Evolutionary conservation across 73 alveolate genomes (phyloP), one percentile per base, ranked within the genome.

Genomic region (Blepharisma japonicum): DNA sequence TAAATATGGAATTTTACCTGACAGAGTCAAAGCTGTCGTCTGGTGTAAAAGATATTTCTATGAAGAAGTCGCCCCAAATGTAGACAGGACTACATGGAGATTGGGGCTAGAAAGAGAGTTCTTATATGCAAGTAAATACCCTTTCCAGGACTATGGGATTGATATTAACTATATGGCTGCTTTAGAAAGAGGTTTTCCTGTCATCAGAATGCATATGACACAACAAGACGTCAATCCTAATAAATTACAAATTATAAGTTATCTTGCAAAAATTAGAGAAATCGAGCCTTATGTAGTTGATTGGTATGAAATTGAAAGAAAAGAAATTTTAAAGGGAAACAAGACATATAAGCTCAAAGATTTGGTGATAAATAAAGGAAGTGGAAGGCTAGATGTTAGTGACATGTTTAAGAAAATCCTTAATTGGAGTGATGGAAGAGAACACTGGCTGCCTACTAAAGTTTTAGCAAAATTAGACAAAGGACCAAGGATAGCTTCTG

Each of bases 21-120:
- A 81, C 51, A 85, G 97, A 86, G 97, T 83, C 18, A 80, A 77
- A 56, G 97, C 97, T 20, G 68, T 89, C 1, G 49, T 89, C n/a
- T 86, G 82, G 74, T 45, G 71, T 56, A 81, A 80, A 83, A 56
- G 82, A 53, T 80, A 83, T 32, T 91, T 85, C 80, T 85, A 85
- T 82, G 83, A 76, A 32, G 93, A 84, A 83, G 83, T 91, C 6
- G 84, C 81, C 27, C 97, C 97, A 5, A 83, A 81, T 51, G 23
- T 82, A 5, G 92, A 91, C 54, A 90, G 83, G 42, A 81, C 90
- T 46, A 70, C 68, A 14, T 9, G 77, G 67, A 84, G 92, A 50
- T 45, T 88, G 77, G 90, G 86, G 25, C 23, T 89, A 18, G 84
- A 83, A 46, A 48, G 79, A 18, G 96, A 89, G 77, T 11, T 38